Evolutionary conservation across 177 flowering plant genomes (phyloP), one percentile per base, ranked within the genome.

Genomic region (Vitis hybrid): DNA sequence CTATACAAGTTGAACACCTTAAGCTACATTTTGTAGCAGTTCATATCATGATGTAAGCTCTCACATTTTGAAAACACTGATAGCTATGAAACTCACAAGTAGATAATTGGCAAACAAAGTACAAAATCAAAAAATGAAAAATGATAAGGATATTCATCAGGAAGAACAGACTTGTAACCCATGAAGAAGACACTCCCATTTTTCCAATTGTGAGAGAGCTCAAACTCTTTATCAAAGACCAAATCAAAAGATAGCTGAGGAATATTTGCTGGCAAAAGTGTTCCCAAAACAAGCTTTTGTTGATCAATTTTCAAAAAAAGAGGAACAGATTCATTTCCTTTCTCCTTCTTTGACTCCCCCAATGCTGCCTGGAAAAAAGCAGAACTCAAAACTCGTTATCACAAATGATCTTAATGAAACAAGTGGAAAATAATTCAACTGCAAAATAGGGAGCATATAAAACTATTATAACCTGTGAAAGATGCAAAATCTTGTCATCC

Each of bases 171-270:
- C 59, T 60, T 77, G 67, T 89, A 92, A 12, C 97, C 97, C 56
- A 72, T 55, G 55, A 89, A 87, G 79, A 79, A 79, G 52, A 92
- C 80, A 68, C 92, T 90, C 26, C 95, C 95, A 75, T 72, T 70
- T 68, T 92, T 92, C 82, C 85, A 85, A 66, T 79, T 87, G 81
- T 90, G 97, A 10, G 97, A 90, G 11, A 90, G 86, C 74, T 90
- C 90, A 83, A 92, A 88, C 14, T 88, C 90, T 63, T 81, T 82
- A 70, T 86, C 86, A 70, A 92, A 81, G 0, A 89, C 85, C 72
- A 92, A 61, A 71, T 90, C 95, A 68, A 82, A 82, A 19, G 79
- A 56, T 18, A 85, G 19, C n/a, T 90, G 95, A 61, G 95, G 84
- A 65, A 66, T 51, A 2, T 81, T 82, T 11, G 80, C 85, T 0